Conservation (phyloP, 1,284 basidiomycete genomes). For the Ustilago shanxiensis region DNA sequence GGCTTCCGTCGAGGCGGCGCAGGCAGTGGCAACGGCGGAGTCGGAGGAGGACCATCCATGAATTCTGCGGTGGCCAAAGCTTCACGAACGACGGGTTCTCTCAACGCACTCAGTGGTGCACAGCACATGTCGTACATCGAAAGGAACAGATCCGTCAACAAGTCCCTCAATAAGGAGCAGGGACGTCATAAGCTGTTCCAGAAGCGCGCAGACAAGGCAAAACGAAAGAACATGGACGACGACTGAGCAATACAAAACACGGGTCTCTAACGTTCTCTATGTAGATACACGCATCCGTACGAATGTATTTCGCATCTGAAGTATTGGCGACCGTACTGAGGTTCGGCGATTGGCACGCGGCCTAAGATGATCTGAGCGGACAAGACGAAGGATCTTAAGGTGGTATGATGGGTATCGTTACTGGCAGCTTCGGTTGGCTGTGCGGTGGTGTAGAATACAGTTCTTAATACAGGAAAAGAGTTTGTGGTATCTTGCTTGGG, state of each 20-base stretch:
- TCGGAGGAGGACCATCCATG: conserved; percentile 18
- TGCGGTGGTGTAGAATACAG: conserved; percentile 8
- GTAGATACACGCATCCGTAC: neutral
- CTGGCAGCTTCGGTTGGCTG: neutral
- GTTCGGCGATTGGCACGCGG: neutral
- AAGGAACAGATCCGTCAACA: conserved; percentile 69
- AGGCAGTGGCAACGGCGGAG: conserved; percentile 11
- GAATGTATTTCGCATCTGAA: neutral
- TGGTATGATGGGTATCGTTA: neutral
- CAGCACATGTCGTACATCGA: conserved; percentile 71
- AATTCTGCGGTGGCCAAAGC: conserved; percentile 48
- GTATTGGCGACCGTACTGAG: neutral
- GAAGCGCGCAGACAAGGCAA: conserved; percentile 57
- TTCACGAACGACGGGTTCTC: conserved; percentile 64
- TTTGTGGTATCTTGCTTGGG: neutral
- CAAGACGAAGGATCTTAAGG: neutral
- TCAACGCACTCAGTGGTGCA: conserved; percentile 69
- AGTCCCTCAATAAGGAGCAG: conserved; percentile 63
- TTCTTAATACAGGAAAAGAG: neutral
- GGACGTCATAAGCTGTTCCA: conserved; percentile 62
- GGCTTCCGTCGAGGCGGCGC: conserved; percentile 13
- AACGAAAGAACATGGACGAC: conserved; percentile 44
- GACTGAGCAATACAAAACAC: neutral
- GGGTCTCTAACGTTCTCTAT: neutral
- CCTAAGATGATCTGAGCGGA: neutral